Conservation (phyloP, 345 rosid genomes). For the Linum lewisii region DNA sequence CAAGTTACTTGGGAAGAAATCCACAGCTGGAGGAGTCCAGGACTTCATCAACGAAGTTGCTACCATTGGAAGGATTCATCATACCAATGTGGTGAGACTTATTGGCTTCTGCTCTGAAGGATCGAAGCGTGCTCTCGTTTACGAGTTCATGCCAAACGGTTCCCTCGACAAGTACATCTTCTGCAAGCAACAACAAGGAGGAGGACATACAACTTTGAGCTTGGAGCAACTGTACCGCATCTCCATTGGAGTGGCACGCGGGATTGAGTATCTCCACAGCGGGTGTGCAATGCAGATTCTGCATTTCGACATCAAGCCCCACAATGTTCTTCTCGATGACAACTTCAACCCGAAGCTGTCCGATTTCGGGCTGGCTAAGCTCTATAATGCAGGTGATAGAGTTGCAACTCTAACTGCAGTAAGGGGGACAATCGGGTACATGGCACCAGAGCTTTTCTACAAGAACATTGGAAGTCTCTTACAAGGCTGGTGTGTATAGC, state of each 20-base stretch:
- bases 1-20: conserved; percentile 1
- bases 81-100: conserved; percentile 2
- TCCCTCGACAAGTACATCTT: conserved; percentile 9
- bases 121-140: conserved; percentile 1
- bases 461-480: conserved; percentile 9
- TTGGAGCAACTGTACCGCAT: conserved; percentile 10
- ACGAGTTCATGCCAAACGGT: conserved; percentile 12
- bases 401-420: not conserved
- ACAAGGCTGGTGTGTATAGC: conserved; percentile 13
- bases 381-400: not conserved
- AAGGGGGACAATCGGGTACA: not conserved
- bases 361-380: not conserved
- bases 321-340: not conserved
- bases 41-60: conserved; percentile 9
- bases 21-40: not conserved
- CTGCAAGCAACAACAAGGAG: no score
- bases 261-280: conserved; percentile 12
- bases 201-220: conserved; percentile 7
- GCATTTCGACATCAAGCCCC: not conserved
- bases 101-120: conserved; percentile 11
- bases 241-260: conserved; percentile 10
- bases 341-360: not conserved
- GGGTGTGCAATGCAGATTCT: conserved; percentile 18
- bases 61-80: conserved; percentile 13
- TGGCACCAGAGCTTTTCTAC: conserved; percentile 1